A percentile compares a stretch with the other conserved stretches of the same genome.
Evolutionary conservation across 257 asterid species (phyloP).

Genomic region (Ligustrum vulgare): DNA sequence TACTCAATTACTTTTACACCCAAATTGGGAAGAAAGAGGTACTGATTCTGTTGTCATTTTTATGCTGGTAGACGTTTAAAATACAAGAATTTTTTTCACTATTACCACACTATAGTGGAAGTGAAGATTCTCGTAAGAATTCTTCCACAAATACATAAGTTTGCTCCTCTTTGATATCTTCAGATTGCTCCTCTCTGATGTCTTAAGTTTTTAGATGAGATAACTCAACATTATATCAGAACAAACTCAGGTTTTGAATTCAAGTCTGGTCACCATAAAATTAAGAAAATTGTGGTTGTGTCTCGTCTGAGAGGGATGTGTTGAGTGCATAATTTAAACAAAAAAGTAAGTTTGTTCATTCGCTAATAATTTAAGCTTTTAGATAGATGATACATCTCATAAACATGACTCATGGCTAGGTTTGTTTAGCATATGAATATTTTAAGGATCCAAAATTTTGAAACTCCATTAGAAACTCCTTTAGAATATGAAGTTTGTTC

Average conservation of each 20-base stretch:
- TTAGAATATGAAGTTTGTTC: background rate
- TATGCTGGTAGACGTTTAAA: background rate
- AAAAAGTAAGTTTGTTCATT: too few relatives aligned
- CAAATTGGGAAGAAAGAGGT: conserved; percentile 87
- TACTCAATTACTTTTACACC: conserved; percentile 68
- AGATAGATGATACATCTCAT: too few relatives aligned
- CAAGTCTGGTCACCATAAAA: background rate
- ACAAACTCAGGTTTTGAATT: background rate
- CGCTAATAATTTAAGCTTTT: background rate
- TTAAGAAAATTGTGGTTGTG: background rate
- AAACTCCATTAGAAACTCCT: too few relatives aligned
- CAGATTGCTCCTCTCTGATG: too few relatives aligned
- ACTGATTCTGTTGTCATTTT: background rate
- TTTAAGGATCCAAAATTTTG: background rate
- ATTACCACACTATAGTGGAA: too few relatives aligned
- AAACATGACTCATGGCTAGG: too few relatives aligned
- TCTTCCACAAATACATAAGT: background rate
- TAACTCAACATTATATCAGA: too few relatives aligned
- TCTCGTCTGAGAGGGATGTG: too few relatives aligned
- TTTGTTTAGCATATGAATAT: background rate
- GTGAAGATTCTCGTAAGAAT: background rate
- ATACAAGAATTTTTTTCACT: too few relatives aligned
- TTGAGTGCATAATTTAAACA: too few relatives aligned
- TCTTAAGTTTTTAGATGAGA: too few relatives aligned
- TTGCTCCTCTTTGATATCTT: background rate